Percentiles rank a stretch among this genome's conserved stretches.
phyloP scores from a whole-genome alignment of 208 protist species.

The Acanthamoeba quina region DNA sequence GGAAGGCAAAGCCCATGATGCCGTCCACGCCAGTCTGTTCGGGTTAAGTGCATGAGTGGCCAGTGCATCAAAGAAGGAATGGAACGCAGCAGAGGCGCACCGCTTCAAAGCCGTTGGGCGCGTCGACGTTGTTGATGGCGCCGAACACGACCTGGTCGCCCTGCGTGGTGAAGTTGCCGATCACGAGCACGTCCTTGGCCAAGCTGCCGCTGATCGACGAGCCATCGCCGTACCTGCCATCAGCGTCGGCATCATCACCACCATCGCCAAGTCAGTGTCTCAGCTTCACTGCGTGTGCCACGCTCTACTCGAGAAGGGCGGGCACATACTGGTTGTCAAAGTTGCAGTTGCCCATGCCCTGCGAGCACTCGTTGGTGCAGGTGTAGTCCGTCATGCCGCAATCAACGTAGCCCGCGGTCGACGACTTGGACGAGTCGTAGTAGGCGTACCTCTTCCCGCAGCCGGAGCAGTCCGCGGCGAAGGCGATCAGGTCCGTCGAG shows the following conservation, averaged over 20 bases:
- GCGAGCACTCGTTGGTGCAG: slow-evolving; percentile 14
- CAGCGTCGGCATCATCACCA: neutral
- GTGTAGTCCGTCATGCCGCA: neutral
- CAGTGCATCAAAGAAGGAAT: neutral
- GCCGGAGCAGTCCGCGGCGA: neutral
- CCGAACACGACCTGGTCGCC: neutral
- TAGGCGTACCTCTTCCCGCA: slow-evolving; percentile 31
- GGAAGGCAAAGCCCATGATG: slow-evolving; percentile 42
- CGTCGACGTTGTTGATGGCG: slow-evolving; percentile 36
- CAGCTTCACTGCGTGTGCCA: neutral
- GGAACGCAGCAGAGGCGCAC: neutral
- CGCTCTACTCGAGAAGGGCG: neutral
- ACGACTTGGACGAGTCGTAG: slow-evolving; percentile 50
- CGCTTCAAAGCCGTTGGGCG: slow-evolving; percentile 41
- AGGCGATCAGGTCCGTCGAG: slow-evolving; percentile 29
- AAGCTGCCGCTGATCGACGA: slow-evolving; percentile 32
- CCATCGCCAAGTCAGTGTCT: neutral
- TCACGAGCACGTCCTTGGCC: neutral
- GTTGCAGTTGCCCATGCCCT: slow-evolving; percentile 30
- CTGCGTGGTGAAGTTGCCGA: slow-evolving; percentile 44
- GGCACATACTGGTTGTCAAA: neutral
- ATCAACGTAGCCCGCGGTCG: neutral
- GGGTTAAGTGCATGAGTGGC: neutral
- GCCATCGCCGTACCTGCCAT: neutral
- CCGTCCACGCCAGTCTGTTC: slow-evolving; percentile 22